These are phyloP conservation scores for Scheffersomyces illinoinensis DNA, from an alignment of 1,139 yeast genomes.

Conservation along the genomic window DNA sequence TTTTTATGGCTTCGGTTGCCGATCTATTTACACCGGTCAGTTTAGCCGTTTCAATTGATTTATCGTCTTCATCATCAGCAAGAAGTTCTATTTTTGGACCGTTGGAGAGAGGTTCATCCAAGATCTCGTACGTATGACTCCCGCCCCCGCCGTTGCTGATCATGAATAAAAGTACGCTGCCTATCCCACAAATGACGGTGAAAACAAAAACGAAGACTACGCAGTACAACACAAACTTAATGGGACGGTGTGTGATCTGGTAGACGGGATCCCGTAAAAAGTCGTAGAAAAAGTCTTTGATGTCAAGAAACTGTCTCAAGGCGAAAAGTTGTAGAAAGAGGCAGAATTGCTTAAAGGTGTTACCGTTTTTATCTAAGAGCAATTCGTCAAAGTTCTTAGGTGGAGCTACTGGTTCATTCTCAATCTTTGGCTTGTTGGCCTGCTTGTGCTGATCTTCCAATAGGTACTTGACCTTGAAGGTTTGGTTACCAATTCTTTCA, in stretches of 20 bases:
- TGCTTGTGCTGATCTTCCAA: constrained; percentile 51
- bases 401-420: constrained; percentile 39
- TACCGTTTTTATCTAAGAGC: constrained; percentile 25
- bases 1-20: not conserved
- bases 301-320: constrained; percentile 23
- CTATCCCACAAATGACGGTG: constrained; percentile 42
- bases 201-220: constrained; percentile 38
- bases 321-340: constrained; percentile 22
- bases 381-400: constrained; percentile 42
- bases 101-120: not conserved
- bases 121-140: not conserved
- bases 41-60: not conserved
- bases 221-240: constrained; percentile 49
- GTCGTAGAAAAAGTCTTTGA: constrained; percentile 34
- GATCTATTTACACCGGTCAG: not conserved
- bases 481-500: constrained; percentile 74
- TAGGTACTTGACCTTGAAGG: constrained; percentile 62
- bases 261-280: constrained; percentile 44
- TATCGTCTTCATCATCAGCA: constrained; percentile 5
- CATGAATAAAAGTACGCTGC: constrained; percentile 33
- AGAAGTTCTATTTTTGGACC: constrained; percentile 4
- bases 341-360: constrained; percentile 18
- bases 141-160: constrained; percentile 7
- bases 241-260: constrained; percentile 45
- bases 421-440: constrained; percentile 38